phyloP scores from a whole-genome alignment of 1,139 yeast species.

The Nakaseomyces bracarensis region DNA sequence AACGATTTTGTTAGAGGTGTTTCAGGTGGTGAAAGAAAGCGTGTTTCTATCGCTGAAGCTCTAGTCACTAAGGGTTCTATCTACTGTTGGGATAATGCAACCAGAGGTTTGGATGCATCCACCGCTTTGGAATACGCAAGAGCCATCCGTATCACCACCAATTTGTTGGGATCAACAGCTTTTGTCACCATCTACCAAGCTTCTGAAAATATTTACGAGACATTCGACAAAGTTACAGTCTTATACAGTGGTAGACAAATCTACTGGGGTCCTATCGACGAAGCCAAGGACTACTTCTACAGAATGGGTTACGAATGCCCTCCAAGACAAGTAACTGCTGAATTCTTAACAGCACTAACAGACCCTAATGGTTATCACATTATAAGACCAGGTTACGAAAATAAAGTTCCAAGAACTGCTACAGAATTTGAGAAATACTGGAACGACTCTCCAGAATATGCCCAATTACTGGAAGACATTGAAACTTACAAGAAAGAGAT shows the following conservation, averaged over 20 bases:
- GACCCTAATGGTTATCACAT: slow-evolving; percentile 33
- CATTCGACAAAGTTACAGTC: slow-evolving; percentile 40
- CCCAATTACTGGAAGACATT: slow-evolving; percentile 39
- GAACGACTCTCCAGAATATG: slow-evolving; percentile 50
- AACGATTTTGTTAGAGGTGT: slow-evolving; percentile 68
- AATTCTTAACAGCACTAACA: slow-evolving; percentile 50
- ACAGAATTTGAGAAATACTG: slow-evolving; percentile 60
- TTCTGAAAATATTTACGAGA: slow-evolving; percentile 40
- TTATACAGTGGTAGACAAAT: slow-evolving; percentile 41
- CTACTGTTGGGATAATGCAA: slow-evolving; percentile 58
- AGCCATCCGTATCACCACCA: slow-evolving; percentile 38
- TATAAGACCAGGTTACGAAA: slow-evolving; percentile 44
- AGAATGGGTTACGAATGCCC: slow-evolving; percentile 48
- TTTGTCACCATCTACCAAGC: slow-evolving; percentile 42
- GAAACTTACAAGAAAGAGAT: slow-evolving; percentile 35
- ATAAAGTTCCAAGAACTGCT: slow-evolving; percentile 58
- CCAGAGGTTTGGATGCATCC: slow-evolving; percentile 54
- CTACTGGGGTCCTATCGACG: slow-evolving; percentile 35
- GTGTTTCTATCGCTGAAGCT: slow-evolving; percentile 68
- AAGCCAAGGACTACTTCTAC: slow-evolving; percentile 40
- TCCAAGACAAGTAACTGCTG: slow-evolving; percentile 51
- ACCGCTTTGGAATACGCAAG: slow-evolving; percentile 44
- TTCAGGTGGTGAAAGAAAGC: slow-evolving; percentile 78
- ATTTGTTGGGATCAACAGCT: slow-evolving; percentile 35
- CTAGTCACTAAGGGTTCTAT: slow-evolving; percentile 43